Evolutionary conservation across 1,284 basidiomycete genomes (phyloP).

Genomic region (Ustilago xerochloae): DNA sequence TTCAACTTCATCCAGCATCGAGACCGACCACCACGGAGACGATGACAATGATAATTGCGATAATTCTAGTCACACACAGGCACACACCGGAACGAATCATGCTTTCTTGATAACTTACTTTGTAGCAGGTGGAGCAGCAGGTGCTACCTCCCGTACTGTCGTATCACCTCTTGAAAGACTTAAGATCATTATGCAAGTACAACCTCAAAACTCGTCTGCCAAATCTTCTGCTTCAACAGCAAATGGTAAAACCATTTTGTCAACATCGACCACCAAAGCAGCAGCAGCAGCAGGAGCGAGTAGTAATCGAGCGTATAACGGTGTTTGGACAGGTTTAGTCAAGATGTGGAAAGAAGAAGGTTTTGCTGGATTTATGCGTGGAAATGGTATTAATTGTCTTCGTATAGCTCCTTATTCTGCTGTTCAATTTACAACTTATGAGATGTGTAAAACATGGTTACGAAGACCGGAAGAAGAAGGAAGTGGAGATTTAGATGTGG

Average conservation of each 20-base stretch:
- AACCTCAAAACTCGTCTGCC: conserved; percentile 45
- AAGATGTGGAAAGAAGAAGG: conserved; percentile 92
- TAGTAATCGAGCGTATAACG: conserved; percentile 57
- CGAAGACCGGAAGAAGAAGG: conserved; percentile 11
- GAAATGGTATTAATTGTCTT: conserved; percentile 87
- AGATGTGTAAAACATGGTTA: conserved; percentile 79
- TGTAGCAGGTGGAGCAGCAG: conserved; percentile 77
- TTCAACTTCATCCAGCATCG: background rate
- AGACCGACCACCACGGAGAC: background rate
- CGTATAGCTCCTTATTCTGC: conserved; percentile 82
- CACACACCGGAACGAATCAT: conserved; percentile 23
- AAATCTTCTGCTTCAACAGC: background rate
- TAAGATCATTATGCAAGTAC: conserved; percentile 86
- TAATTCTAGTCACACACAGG: background rate
- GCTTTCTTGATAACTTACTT: conserved; percentile 68
- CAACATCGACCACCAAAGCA: background rate
- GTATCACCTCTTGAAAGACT: conserved; percentile 89
- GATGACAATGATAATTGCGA: background rate
- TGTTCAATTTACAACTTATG: conserved; percentile 89
- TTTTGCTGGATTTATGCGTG: conserved; percentile 87
- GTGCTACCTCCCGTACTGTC: conserved; percentile 81
- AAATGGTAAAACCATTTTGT: conserved; percentile 2
- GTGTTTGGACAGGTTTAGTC: conserved; percentile 60
- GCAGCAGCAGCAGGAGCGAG: background rate
- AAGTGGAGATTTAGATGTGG: conserved; percentile 79